These are phyloP conservation scores for Bipolaris victoriae DNA, from an alignment of 2,329 filamentous ascomycete genomes.

Conservation along the genomic window DNA sequence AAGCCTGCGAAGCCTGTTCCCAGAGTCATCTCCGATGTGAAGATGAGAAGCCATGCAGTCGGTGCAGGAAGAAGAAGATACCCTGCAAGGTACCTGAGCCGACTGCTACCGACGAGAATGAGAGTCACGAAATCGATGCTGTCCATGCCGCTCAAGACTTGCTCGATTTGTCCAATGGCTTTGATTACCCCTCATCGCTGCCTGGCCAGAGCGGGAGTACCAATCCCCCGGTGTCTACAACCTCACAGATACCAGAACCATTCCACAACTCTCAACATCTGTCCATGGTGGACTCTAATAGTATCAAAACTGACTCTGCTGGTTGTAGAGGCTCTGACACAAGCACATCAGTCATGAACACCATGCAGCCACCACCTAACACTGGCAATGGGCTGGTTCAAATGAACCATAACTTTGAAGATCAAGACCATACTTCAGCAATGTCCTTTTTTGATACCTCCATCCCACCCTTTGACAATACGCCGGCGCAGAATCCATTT, in stretches of 20 bases:
- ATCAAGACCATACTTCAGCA: constrained; percentile 3
- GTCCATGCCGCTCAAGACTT: constrained; percentile 42
- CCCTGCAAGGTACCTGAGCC: constrained; percentile 46
- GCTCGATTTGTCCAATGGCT: constrained; percentile 36
- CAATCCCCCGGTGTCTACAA: constrained; percentile 13
- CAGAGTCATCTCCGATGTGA: constrained; percentile 61
- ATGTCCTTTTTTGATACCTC: constrained; percentile 26
- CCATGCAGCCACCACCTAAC: constrained; percentile 15
- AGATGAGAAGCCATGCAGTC: constrained; percentile 60
- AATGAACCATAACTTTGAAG: constrained; percentile 16
- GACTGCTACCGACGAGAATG: constrained; percentile 20
- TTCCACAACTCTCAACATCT: constrained; percentile 11
- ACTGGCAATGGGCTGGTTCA: constrained; percentile 3
- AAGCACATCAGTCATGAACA: constrained; percentile 1
- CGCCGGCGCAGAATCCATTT: constrained; percentile 24
- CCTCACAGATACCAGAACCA: constrained; percentile 8
- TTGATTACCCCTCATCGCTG: constrained; percentile 25
- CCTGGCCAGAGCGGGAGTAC: constrained; percentile 10
- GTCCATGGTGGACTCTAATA: neutral
- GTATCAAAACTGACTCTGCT: neutral
- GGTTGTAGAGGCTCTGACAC: neutral
- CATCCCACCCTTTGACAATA: constrained; percentile 22
- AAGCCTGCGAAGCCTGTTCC: constrained; percentile 61
- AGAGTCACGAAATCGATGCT: constrained; percentile 31
- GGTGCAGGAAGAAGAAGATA: constrained; percentile 58